Evolutionary conservation across 1,284 basidiomycete species (phyloP), one percentile per base, ranked within the genome.

Genomic region (Baeospora myosura): DNA sequence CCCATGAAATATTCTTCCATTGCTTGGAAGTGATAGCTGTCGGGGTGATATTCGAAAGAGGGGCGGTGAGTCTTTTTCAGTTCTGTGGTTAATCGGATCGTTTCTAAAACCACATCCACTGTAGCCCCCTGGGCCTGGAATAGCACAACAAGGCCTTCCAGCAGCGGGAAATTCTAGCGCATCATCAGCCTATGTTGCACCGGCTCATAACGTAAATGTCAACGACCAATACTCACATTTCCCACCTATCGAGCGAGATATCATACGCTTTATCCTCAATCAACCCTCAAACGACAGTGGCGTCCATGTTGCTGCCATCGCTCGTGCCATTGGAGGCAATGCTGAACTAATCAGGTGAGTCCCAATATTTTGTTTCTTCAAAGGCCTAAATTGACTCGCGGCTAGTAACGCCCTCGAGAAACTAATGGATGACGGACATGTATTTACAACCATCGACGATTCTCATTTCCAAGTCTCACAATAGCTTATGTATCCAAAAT

Each of bases 1-100:
- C 72, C 29, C 80, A 91, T 60, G 93, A 98, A 61, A 64, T 90
- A 31, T 81, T 81, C 53, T 94, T 88, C 62, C 94, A 98, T 58
- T 59, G 71, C 32, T 52, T 78, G 36, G 78, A 80, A 48, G 62
- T 65, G 7, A 71, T 79, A 50, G 61, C 66, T 17, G 64, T 69
- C 11, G 68, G 62, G 24, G 49, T 78, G 44, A 64, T 65, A 43
- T 54, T 72, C 45, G 71, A 75, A 48, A 65, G 69, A 33, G 76
- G 74, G 47, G 53, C 64, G 36, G 32, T 34, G 32, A 4, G 32
- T 34, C 32, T 14, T 34, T 8, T 16, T 28, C n/a, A 14, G 14
- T 14, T 28, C 8, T 28, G 8, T 40, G 50, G 42, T 28, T 49
- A 42, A 44, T 42, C 20, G 39, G 43, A 39, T 40, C 48, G 24